phyloP scores from a whole-genome alignment of 2,329 filamentous ascomycete genomes.

The Aspergillus texensis region DNA sequence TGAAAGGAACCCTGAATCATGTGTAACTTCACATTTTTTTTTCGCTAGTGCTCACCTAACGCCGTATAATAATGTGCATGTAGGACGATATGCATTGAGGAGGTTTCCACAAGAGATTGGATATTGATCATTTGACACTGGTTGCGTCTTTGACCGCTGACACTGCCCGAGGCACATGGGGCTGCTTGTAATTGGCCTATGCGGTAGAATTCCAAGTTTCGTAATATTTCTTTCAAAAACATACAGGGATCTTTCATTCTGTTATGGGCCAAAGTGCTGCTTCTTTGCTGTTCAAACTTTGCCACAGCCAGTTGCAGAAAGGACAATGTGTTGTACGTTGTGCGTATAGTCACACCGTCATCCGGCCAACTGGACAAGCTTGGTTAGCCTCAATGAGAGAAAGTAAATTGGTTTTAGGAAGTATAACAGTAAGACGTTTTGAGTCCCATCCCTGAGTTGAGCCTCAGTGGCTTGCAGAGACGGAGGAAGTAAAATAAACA shows the following conservation, averaged over 20 bases:
- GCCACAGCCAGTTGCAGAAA: neutral
- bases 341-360: neutral
- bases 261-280: neutral
- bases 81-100: neutral
- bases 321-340: neutral
- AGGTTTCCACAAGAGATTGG: neutral
- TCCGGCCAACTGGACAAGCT: neutral
- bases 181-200: neutral
- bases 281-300: neutral
- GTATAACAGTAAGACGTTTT: neutral
- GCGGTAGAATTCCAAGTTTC: neutral
- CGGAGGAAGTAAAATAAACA: neutral
- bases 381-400: neutral
- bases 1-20: constrained; percentile 14
- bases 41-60: neutral
- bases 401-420: neutral
- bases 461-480: neutral
- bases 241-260: neutral
- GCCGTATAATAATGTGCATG: neutral
- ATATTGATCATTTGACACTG: neutral
- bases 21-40: constrained; percentile 16
- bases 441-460: neutral
- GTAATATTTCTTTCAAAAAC: neutral
- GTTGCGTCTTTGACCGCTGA: neutral
- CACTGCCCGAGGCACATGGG: neutral